Evolutionary conservation across 345 rosid genomes (phyloP).

Genomic region (Arabidopsis thaliana): TAIR10.1 NC_003071.7:18162501-18163000

Average conservation of each 20-base stretch:
- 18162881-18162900: constrained; percentile 1
- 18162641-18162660: not conserved
- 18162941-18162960: not conserved
- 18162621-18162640: constrained; percentile 1
- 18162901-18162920: constrained; percentile 14
- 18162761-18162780: not conserved
- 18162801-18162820: too few species aligned
- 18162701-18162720: not conserved
- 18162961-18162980: constrained; percentile 38
- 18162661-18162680: constrained; percentile 23
- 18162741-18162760: not conserved
- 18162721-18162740: not conserved
- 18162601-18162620: not conserved
- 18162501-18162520: not conserved
- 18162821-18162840: too few species aligned
- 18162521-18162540: constrained; percentile 29
- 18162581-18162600: constrained; percentile 10
- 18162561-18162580: constrained; percentile 14
- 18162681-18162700: not conserved
- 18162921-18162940: not conserved
- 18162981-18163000: constrained; percentile 34
- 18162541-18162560: constrained; percentile 25
- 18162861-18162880: constrained; percentile 17
- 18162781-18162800: not conserved
- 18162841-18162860: not conserved